A percentile compares a stretch with the other conserved stretches of the same genome.
phyloP scores from a whole-genome alignment of 148 eudicot genomes.

The Rhododendron griersonianum region DNA sequence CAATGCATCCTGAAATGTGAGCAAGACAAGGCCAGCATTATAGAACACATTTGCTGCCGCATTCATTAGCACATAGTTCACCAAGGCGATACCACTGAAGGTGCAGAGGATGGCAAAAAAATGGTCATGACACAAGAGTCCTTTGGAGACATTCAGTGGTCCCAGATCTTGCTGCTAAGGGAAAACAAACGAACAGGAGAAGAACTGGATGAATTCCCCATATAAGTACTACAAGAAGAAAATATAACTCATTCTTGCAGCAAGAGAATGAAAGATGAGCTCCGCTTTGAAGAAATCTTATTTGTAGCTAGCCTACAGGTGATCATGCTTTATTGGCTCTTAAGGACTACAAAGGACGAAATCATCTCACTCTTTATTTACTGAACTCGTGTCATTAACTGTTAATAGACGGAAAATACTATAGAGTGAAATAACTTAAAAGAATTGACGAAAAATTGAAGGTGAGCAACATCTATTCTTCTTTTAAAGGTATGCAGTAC shows the following conservation, averaged over 20 bases:
- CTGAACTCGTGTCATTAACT: background rate
- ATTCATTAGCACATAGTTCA: constrained; percentile 66
- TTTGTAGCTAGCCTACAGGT: background rate
- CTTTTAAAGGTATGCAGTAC: background rate
- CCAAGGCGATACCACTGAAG: constrained; percentile 78
- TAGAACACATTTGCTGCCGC: constrained; percentile 75
- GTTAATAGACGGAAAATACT: background rate
- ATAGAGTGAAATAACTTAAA: background rate
- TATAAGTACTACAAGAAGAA: background rate
- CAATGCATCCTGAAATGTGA: constrained; percentile 78
- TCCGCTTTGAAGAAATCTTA: background rate
- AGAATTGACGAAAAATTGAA: background rate
- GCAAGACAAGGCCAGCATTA: constrained; percentile 64
- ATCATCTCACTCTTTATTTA: background rate
- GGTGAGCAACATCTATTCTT: background rate
- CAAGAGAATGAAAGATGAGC: background rate
- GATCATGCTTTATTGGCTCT: background rate
- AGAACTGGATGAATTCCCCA: background rate
- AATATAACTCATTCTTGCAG: background rate
- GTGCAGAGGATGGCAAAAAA: constrained; percentile 54
- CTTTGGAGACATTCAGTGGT: constrained; percentile 38
- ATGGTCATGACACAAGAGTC: constrained; percentile 57
- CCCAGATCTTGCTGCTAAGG: constrained; percentile 50
- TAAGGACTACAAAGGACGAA: background rate
- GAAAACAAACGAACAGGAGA: background rate